Percentiles rank a stretch among this genome's conserved stretches.
These are phyloP conservation scores for Ascoidea rubescens DNA, from an alignment of 805 yeast species.

Conservation along the genomic window DNA sequence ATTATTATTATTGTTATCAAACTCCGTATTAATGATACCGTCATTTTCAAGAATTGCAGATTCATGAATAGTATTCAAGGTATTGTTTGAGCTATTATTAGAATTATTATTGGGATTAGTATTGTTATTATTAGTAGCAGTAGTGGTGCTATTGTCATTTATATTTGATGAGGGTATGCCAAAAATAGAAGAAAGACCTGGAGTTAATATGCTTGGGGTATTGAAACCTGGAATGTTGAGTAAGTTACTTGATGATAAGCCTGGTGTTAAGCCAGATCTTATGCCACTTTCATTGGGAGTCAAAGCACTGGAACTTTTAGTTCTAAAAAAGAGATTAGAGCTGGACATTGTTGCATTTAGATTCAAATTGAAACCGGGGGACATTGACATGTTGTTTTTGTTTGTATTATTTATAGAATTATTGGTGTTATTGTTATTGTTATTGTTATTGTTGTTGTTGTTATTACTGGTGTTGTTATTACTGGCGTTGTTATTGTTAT, in stretches of 20 bases:
- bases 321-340: no score
- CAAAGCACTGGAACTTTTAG: conserved; percentile 29
- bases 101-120: neutral
- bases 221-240: conserved; percentile 22
- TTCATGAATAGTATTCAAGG: no score
- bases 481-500: no score
- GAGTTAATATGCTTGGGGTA: conserved; percentile 32
- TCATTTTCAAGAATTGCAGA: no score
- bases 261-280: conserved; percentile 64
- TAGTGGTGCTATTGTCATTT: neutral
- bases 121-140: neutral
- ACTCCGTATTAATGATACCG: neutral
- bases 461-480: no score
- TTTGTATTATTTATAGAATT: no score
- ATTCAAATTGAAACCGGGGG: no score
- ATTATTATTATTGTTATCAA: neutral
- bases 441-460: no score
- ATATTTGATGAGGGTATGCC: conserved; percentile 7
- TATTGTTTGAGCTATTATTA: neutral
- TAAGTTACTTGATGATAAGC: conserved; percentile 28
- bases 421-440: no score
- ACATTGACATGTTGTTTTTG: no score
- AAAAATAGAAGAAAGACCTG: conserved; percentile 23
- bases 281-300: conserved; percentile 67
- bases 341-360: no score